phyloP scores from a whole-genome alignment of 2,329 filamentous ascomycete species.

The Geosmithia morbida region DNA sequence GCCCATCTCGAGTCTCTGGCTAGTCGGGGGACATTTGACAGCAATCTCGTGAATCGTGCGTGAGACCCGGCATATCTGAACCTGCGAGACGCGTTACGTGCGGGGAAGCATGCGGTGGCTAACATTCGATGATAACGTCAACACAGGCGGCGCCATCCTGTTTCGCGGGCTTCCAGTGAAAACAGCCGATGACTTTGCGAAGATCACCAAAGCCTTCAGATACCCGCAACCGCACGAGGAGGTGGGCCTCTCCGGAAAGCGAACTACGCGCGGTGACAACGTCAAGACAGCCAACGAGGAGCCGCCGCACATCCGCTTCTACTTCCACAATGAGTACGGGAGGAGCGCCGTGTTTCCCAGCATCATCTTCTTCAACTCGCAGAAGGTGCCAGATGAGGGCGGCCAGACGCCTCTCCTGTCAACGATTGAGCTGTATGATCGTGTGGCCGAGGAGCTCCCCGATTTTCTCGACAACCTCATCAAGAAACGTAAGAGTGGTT shows the following conservation, averaged over 20 bases:
- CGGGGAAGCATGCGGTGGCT: no score
- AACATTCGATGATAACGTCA: no score
- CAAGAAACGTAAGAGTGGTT: not conserved
- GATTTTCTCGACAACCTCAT: not conserved
- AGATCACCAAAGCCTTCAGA: not conserved
- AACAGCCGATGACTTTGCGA: not conserved
- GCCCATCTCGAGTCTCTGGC: not conserved
- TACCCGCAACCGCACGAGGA: constrained; percentile 1
- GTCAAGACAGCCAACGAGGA: constrained; percentile 1
- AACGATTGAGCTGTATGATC: not conserved
- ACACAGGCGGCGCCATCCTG: not conserved
- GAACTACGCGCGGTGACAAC: not conserved
- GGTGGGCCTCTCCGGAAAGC: not conserved
- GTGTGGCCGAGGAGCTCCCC: not conserved
- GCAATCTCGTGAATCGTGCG: not conserved
- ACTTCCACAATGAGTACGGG: constrained; percentile 1
- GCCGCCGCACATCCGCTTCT: not conserved
- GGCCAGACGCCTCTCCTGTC: not conserved
- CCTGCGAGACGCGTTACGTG: no score
- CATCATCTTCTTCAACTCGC: not conserved
- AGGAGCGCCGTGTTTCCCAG: not conserved
- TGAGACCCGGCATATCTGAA: not conserved
- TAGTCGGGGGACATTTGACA: not conserved
- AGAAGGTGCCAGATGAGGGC: not conserved
- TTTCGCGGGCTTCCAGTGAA: not conserved